Evolutionary conservation across 164 flowering plant species (phyloP), one percentile per base, ranked within the genome.

Genomic region (Vitis riparia): DNA sequence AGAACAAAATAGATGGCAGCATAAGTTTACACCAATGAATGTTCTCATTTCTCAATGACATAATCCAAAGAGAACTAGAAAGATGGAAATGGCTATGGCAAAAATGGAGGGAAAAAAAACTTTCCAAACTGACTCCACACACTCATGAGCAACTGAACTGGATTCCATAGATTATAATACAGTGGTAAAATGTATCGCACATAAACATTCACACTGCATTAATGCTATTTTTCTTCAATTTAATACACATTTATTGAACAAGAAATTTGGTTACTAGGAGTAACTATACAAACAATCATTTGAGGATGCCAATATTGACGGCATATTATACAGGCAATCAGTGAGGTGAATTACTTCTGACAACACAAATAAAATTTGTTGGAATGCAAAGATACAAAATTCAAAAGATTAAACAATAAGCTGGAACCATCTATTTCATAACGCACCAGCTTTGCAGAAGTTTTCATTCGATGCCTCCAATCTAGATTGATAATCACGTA

Each of bases 381-480:
- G 14, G 8, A 30, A 62, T 17, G 66, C 37, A 59, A 37, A 37
- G 5, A 6, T 6, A 3, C 6, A 37, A 37, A 37, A 37, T 6
- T 37, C 7, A 2, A 37, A 16, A 66, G 52, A n/a, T 51, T 58
- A 65, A 57, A 49, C 64, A 63, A 55, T 56, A 44, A 9, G 17
- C 9, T 16, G 29, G 44, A 51, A 14, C 49, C 16, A 69, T 60
- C 44, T 32, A 15, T n/a, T 23, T 16, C 57, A 59, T 2, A 55
- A 77, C 88, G 59, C 69, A 94, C 99, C 97, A 44, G 86, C 74
- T 75, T 83, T 84, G 55, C 66, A 16, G 51, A 91, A 81, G 57
- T 83, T 76, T 11, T 76, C 75, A 68, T 76, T 86, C 59, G 89
- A 65, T 1, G 74, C 76, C 78, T 90, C 90, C 62, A 85, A 30